Base-by-base conservation (phyloP, 768 basidiomycete genomes). In the Leccinum subgranulosum region DNA sequence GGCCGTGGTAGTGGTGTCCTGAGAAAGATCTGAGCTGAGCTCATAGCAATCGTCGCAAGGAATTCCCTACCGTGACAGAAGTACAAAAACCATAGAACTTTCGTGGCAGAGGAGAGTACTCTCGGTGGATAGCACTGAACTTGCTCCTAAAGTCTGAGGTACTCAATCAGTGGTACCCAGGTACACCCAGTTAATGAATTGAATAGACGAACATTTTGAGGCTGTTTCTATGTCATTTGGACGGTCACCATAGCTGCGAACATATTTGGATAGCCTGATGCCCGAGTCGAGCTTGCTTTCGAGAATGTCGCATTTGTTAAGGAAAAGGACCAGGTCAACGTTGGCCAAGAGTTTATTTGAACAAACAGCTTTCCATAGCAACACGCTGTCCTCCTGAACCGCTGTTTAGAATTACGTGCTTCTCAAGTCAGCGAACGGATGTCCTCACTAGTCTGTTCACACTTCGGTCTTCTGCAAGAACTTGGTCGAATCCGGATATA, bases 241-340 rank as follows among this genome's bases (percentile, higher is more conserved):
- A 49, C 87, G 79, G 56, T 85, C 81, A 9, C 81, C 82, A 65
- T 86, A 91, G 49, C 85, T 88, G 49, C 86, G 81, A 29, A 91
- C 87, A 63, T 86, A 87, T 66, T 86, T 84, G 33, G 78, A 73
- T 29, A 91, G 73, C 58, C 79, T 78, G 56, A 88, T 79, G 29
- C 89, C 89, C 1, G 86, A 77, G 19, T 75, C 72, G 11, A 91
- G 80, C 65, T 91, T 91, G 47, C 77, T 64, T 58, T 81, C 81
- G 54, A 92, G 73, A 58, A 91, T 87, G 64, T 91, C 89, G 58
- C 86, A 86, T 69, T 92, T 92, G 74, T 92, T 92, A 53, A 92
- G 76, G 76, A 92, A 92, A 48, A 92, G 77, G 58, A 92, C 86
- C 33, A 91, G 76, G 61, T 88, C 86, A 29, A 90, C 88, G 47